Percentiles rank a stretch among this genome's conserved stretches.
Evolutionary conservation across 2,329 filamentous ascomycete species (phyloP).

Genomic region (Fusarium concolor): DNA sequence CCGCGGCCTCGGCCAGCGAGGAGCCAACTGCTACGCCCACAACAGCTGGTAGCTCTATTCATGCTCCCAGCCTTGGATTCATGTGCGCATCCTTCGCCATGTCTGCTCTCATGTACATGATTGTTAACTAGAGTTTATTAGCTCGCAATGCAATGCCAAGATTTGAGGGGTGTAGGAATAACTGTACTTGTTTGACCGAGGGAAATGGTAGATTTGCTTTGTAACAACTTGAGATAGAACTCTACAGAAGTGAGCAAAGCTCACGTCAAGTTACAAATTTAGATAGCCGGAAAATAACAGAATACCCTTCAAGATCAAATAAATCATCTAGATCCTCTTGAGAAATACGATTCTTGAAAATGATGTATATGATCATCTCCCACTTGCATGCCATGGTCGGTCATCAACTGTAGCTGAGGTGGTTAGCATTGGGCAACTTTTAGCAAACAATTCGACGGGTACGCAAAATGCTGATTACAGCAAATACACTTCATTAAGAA

Average conservation of each 20-base stretch:
- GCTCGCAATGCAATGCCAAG: not conserved
- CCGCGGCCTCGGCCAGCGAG: constrained; percentile 7
- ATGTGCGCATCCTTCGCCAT: constrained; percentile 35
- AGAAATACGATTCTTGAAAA: not conserved
- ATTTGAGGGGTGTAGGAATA: not conserved
- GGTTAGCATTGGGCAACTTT: not conserved
- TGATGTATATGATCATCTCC: not conserved
- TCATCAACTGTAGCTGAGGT: not conserved
- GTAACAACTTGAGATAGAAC: constrained; percentile 20
- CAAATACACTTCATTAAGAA: not conserved
- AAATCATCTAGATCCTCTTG: not conserved
- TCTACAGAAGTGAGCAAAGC: constrained; percentile 9
- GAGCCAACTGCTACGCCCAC: constrained; percentile 23
- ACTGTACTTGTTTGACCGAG: constrained; percentile 13
- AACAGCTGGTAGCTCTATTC: constrained; percentile 26
- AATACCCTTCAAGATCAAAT: not conserved
- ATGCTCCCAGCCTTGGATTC: constrained; percentile 25
- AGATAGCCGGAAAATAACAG: constrained; percentile 5
- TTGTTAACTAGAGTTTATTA: constrained; percentile 19
- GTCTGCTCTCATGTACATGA: constrained; percentile 35
- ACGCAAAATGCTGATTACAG: not conserved
- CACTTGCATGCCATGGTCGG: not conserved
- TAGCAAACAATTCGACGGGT: not conserved
- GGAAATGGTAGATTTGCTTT: constrained; percentile 9
- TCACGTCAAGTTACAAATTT: not conserved